Evolutionary conservation across 352 stramenopile species (phyloP).

Genomic region (Phytophthora ohioensis): DNA sequence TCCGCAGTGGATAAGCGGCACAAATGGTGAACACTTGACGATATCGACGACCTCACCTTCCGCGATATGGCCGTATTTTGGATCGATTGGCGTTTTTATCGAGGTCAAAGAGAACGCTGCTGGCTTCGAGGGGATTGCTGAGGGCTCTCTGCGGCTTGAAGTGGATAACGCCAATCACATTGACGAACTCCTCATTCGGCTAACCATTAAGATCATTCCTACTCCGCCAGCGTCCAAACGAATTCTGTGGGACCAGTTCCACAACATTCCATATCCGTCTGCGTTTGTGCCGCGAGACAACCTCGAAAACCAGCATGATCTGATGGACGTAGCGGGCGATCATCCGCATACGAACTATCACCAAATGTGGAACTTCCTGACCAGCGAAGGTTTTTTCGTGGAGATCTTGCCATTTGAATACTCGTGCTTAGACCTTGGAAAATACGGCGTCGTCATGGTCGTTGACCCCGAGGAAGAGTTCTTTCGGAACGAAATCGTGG

Average conservation of each 20-base stretch:
- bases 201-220: conserved; percentile 60
- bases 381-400: conserved; percentile 71
- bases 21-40: conserved; percentile 59
- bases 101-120: conserved; percentile 61
- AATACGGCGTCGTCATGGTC: conserved; percentile 83
- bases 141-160: conserved; percentile 51
- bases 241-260: conserved; percentile 91
- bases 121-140: conserved; percentile 48
- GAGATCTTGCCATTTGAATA: conserved; percentile 87
- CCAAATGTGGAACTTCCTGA: conserved; percentile 80
- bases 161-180: conserved; percentile 54
- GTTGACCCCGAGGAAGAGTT: conserved; percentile 88
- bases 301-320: conserved; percentile 66
- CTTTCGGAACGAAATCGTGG: conserved; percentile 69
- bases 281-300: conserved; percentile 84
- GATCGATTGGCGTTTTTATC: conserved; percentile 76
- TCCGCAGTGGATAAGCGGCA: conserved; percentile 58
- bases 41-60: conserved; percentile 61
- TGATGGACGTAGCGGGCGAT: conserved; percentile 83
- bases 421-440: conserved; percentile 69
- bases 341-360: conserved; percentile 90
- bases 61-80: conserved; percentile 74
- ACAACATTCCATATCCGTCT: conserved; percentile 89
- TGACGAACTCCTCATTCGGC: conserved; percentile 53
- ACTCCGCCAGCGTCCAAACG: conserved; percentile 54